Conservation (phyloP, 208 protist species). For the Trypanosoma platydactyli region DNA sequence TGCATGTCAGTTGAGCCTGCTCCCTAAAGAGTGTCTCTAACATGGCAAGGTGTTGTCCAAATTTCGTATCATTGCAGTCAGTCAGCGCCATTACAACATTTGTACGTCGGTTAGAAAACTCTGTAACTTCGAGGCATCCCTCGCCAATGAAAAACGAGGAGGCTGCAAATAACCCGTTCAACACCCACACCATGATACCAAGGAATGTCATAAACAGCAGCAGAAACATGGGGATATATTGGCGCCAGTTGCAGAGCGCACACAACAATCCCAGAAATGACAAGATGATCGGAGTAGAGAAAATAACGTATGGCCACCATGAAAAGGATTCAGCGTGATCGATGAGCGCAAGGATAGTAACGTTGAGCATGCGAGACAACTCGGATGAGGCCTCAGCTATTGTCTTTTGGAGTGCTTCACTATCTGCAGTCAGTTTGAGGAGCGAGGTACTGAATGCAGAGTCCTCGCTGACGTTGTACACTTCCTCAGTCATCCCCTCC, state of each 20-base stretch:
- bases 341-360: slow-evolving; percentile 8
- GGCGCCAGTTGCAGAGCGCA: slow-evolving; percentile 34
- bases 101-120: slow-evolving; percentile 22
- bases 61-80: slow-evolving; percentile 31
- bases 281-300: slow-evolving; percentile 21
- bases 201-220: slow-evolving; percentile 36
- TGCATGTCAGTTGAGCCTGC: slow-evolving; percentile 4
- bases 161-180: slow-evolving; percentile 23
- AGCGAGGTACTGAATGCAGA: slow-evolving; percentile 8
- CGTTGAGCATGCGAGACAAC: slow-evolving; percentile 21
- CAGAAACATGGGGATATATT: slow-evolving; percentile 31
- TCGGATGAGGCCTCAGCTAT: neutral
- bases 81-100: slow-evolving; percentile 29
- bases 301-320: slow-evolving; percentile 35
- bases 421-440: neutral
- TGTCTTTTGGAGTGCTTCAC: neutral
- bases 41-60: neutral
- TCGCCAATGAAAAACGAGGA: slow-evolving; percentile 27
- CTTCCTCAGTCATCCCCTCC: neutral
- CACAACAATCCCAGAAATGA: slow-evolving; percentile 22
- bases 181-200: slow-evolving; percentile 30
- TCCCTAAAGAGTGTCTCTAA: slow-evolving; percentile 11
- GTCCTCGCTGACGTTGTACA: slow-evolving; percentile 17
- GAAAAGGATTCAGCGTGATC: slow-evolving; percentile 9
- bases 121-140: slow-evolving; percentile 39